These are phyloP conservation scores for Mycena epipterygia DNA, from an alignment of 768 basidiomycete genomes.

Conservation along the genomic window DNA sequence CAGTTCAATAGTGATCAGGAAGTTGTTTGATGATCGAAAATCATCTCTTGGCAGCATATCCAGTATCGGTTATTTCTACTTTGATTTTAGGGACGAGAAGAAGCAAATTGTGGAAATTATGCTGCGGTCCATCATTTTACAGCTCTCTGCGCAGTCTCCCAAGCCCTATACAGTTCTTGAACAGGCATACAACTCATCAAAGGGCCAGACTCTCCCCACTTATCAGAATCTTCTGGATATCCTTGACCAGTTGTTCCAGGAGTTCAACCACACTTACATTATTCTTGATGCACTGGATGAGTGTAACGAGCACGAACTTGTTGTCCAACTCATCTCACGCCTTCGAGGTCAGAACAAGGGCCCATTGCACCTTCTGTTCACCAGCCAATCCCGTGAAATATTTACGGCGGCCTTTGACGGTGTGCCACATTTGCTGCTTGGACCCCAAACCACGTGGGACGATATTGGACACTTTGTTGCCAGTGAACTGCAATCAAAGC, in stretches of 20 bases:
- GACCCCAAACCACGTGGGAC: not conserved
- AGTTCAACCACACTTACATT: not conserved
- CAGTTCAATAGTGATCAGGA: not conserved
- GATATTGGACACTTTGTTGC: not conserved
- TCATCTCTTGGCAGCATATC: not conserved
- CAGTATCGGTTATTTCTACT: not conserved
- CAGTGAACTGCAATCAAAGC: not conserved
- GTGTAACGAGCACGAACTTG: not conserved
- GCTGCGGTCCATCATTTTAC: not conserved
- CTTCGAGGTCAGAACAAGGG: not conserved
- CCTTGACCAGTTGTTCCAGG: not conserved
- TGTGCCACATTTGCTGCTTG: not conserved
- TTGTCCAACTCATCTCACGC: not conserved
- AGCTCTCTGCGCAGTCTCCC: too few species aligned
- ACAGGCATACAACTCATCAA: not conserved
- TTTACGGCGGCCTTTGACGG: not conserved
- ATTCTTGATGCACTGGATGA: constrained; percentile 1
- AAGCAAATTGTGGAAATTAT: not conserved
- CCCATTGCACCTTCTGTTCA: not conserved
- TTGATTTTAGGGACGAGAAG: not conserved
- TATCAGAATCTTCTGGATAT: not conserved
- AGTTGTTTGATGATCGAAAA: not conserved
- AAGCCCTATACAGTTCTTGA: not conserved
- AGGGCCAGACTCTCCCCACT: too few species aligned
- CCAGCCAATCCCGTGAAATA: not conserved